phyloP scores from a whole-genome alignment of 2,329 filamentous ascomycete genomes.

The Beauveria sp. region DNA sequence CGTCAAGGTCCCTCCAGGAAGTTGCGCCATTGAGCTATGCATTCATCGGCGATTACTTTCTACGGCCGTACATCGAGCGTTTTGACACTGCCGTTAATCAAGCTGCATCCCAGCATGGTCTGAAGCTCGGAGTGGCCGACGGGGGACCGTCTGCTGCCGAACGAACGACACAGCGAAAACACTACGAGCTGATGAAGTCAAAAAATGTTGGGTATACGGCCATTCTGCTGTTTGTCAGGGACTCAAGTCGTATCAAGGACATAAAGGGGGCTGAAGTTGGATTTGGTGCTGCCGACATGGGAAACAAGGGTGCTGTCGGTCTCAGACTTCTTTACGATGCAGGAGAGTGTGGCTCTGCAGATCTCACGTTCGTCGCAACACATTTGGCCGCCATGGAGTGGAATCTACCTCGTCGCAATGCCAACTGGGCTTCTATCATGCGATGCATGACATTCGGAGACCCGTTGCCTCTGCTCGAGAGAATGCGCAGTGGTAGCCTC shows the following conservation, averaged over 20 bases:
- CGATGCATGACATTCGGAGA: conserved; percentile 68
- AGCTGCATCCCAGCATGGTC: conserved; percentile 42
- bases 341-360: conserved; percentile 35
- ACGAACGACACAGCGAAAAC: conserved; percentile 17
- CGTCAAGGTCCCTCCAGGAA: conserved; percentile 72
- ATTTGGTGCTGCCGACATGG: conserved; percentile 80
- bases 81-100: conserved; percentile 65
- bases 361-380: conserved; percentile 78
- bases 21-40: conserved; percentile 75
- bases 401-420: conserved; percentile 66
- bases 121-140: conserved; percentile 18
- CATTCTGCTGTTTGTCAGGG: conserved; percentile 74
- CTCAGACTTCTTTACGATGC: conserved; percentile 56
- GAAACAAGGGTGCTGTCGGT: conserved; percentile 89
- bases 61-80: conserved; percentile 66
- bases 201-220: conserved; percentile 84
- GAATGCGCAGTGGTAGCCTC: conserved; percentile 20
- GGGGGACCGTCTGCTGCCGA: conserved; percentile 8
- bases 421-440: conserved; percentile 82
- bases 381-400: conserved; percentile 87
- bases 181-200: conserved; percentile 63
- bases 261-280: conserved; percentile 77
- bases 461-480: conserved; percentile 28
- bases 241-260: conserved; percentile 50
- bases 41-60: conserved; percentile 76